Evolutionary conservation across 2,329 filamentous ascomycete species (phyloP), one percentile per base, ranked within the genome.

Genomic region (Spiromastix sp.): DNA sequence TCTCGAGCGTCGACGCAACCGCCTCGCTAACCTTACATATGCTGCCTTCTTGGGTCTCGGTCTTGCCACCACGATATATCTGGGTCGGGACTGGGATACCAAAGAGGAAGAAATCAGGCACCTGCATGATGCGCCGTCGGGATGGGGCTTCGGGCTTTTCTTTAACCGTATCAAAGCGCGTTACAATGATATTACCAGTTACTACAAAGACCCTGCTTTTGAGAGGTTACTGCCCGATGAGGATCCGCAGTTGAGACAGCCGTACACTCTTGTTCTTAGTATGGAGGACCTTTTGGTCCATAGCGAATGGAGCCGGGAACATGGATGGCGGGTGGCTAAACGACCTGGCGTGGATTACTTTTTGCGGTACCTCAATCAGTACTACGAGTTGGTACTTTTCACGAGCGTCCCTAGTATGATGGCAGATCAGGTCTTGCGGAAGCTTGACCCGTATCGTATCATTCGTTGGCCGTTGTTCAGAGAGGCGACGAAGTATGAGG

Each of bases 381-480:
- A 98, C 71, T 98, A 95, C 56, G 91, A 98, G 61, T 71, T 98
- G 36, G 91, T 96, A 34, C 77, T 98, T 45, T 98, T 96, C 66
- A 98, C 91, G 20, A 84, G 76, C 25, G 80, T 91, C 30, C 86
- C 89, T 1, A 85, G 79, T 52, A 79, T 77, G 52, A 81, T 85
- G 55, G 89, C 79, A 18, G 86, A 95, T 48, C 85, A 85, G 16
- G 73, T 98, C 34, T 76, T 95, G 46, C 79, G 85, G 52, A 98
- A 98, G 63, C 70, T 98, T 41, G 91, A 98, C 55, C 91, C 89
- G 22, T 96, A 83, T 70, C 84, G 81, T 51, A 85, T 96, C 58
- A 86, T 96, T 57, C 81, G 87, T 66, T 96, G 86, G 82, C 86
- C 87, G 2, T 68, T 98, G 31, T 96, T 85, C 69, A 77, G 91